These are phyloP conservation scores for Warburgia ugandensis DNA, from an alignment of 164 flowering plant genomes.

Conservation along the genomic window DNA sequence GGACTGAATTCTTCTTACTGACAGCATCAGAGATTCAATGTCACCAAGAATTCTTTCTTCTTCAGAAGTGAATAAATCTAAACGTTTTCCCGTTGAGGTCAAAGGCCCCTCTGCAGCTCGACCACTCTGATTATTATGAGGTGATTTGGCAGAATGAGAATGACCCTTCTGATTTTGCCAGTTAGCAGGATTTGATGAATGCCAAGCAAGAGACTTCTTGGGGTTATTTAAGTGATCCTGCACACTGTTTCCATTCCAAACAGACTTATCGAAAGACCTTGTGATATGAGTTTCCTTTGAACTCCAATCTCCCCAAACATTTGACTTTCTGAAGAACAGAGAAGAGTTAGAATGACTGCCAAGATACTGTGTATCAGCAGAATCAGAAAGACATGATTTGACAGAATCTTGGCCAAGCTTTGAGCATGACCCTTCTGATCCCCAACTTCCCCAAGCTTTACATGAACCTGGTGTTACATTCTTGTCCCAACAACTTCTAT, in stretches of 20 bases:
- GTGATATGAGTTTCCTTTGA: too few relatives aligned
- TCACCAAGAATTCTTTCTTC: slow-evolving; percentile 62
- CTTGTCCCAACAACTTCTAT: not conserved
- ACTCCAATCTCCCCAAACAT: too few relatives aligned
- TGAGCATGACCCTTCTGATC: not conserved
- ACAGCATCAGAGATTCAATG: slow-evolving; percentile 56
- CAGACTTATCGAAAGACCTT: too few relatives aligned
- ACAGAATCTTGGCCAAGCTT: not conserved
- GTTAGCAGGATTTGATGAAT: too few relatives aligned
- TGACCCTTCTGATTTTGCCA: slow-evolving; percentile 31
- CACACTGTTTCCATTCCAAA: too few relatives aligned
- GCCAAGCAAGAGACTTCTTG: too few relatives aligned
- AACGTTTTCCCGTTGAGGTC: slow-evolving; percentile 48
- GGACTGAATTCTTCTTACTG: slow-evolving; percentile 46
- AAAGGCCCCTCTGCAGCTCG: slow-evolving; percentile 20
- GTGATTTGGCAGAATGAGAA: slow-evolving; percentile 29
- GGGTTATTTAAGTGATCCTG: too few relatives aligned
- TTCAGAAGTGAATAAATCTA: slow-evolving; percentile 64
- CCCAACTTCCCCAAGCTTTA: not conserved
- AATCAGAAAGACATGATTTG: slow-evolving; percentile 9
- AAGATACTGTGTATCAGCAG: slow-evolving; percentile 9
- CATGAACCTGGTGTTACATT: not conserved
- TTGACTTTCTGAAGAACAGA: too few relatives aligned
- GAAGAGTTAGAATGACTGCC: too few relatives aligned
- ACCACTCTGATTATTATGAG: slow-evolving; percentile 24